Percentiles rank a stretch among this genome's conserved stretches.
These are phyloP conservation scores for Vigna unguiculata DNA, from an alignment of 306 rosid species.

Conservation along the genomic window DNA sequence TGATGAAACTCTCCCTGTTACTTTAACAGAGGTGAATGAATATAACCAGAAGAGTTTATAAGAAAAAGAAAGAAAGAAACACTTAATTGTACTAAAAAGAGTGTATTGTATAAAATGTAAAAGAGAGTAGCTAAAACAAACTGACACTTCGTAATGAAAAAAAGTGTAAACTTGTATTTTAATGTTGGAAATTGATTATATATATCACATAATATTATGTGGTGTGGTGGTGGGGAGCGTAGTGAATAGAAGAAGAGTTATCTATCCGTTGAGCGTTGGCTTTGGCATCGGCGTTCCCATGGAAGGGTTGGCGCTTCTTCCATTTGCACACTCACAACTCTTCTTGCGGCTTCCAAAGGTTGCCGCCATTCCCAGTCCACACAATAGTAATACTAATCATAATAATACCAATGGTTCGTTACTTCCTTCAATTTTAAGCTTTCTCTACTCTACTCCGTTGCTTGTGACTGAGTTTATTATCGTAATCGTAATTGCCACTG, in stretches of 20 bases:
- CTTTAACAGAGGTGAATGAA: too few relatives aligned
- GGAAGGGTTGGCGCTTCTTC: neutral
- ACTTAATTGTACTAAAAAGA: too few relatives aligned
- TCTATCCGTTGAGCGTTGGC: neutral
- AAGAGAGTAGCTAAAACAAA: too few relatives aligned
- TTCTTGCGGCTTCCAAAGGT: neutral
- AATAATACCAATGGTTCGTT: neutral
- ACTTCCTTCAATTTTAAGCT: neutral
- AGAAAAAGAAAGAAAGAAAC: too few relatives aligned
- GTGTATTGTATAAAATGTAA: too few relatives aligned
- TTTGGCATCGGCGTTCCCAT: too few relatives aligned
- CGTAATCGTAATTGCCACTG: neutral
- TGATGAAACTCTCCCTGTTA: too few relatives aligned
- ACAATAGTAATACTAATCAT: too few relatives aligned
- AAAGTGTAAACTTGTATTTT: too few relatives aligned
- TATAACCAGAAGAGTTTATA: too few relatives aligned
- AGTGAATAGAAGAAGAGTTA: neutral
- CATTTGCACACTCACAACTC: neutral
- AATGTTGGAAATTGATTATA: too few relatives aligned
- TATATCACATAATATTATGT: neutral
- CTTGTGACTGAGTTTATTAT: neutral
- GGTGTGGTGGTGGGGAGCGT: neutral
- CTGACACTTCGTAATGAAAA: too few relatives aligned
- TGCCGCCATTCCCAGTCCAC: neutral
- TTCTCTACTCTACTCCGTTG: neutral